A percentile compares a stretch with the other conserved stretches of the same genome.
Evolutionary conservation across 169 alveolate species (phyloP).

Genomic region (Plasmodium chabaudi): DNA sequence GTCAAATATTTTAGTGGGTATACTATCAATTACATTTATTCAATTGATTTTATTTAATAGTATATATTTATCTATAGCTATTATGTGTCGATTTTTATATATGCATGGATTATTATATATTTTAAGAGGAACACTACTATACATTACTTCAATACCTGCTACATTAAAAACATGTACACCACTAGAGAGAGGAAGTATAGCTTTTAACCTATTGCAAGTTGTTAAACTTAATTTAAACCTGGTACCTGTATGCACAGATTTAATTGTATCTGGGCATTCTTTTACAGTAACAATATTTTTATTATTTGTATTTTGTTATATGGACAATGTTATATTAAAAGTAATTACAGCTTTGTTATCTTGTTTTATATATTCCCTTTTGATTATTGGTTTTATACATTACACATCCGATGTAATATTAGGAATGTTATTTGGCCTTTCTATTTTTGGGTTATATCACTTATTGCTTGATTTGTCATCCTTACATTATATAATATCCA

Average conservation of each 20-base stretch:
- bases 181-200: slow-evolving; percentile 42
- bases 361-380: slow-evolving; percentile 37
- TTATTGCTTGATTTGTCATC: slow-evolving; percentile 52
- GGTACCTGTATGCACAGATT: slow-evolving; percentile 65
- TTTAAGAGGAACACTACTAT: slow-evolving; percentile 37
- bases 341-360: slow-evolving; percentile 15
- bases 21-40: slow-evolving; percentile 21
- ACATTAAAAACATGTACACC: slow-evolving; percentile 65
- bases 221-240: slow-evolving; percentile 38
- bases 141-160: slow-evolving; percentile 66
- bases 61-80: slow-evolving; percentile 59
- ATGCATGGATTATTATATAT: slow-evolving; percentile 64
- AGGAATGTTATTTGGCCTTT: slow-evolving; percentile 43
- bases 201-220: slow-evolving; percentile 45
- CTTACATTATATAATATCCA: slow-evolving; percentile 33
- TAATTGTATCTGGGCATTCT: slow-evolving; percentile 67
- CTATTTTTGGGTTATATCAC: slow-evolving; percentile 57
- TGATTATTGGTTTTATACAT: slow-evolving; percentile 68
- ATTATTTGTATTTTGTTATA: slow-evolving; percentile 46
- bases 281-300: slow-evolving; percentile 56
- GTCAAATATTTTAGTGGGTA: slow-evolving; percentile 55
- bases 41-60: slow-evolving; percentile 55
- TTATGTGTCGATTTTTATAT: slow-evolving; percentile 55
- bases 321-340: slow-evolving; percentile 34
- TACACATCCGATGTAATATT: slow-evolving; percentile 65